Percentiles rank a stretch among this genome's conserved stretches.
These are phyloP conservation scores for Cymbopogon citratus DNA, from an alignment of 176 grass and related monocot species.

Conservation along the genomic window DNA sequence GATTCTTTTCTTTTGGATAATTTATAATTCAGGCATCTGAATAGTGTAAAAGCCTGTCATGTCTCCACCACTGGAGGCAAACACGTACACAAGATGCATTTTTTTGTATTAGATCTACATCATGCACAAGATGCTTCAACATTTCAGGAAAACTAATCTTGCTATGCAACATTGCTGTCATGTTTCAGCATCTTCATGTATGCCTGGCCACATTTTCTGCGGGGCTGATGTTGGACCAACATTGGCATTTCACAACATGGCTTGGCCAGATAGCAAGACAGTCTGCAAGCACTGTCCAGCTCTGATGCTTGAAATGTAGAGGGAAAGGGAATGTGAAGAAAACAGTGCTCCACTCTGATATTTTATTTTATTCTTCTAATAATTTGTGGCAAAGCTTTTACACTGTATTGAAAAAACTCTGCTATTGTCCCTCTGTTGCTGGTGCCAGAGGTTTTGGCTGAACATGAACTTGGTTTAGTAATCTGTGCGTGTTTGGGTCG, in stretches of 20 bases:
- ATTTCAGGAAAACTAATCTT: not conserved
- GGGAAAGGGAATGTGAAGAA: not conserved
- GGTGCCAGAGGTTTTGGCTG: no score
- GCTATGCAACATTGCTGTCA: not conserved
- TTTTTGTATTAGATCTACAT: not conserved
- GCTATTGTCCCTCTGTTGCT: not conserved
- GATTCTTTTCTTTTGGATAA: not conserved
- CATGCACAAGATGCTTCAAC: not conserved
- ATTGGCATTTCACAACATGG: not conserved
- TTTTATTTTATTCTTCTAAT: not conserved
- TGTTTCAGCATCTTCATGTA: not conserved
- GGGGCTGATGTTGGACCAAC: not conserved
- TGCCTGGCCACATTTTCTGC: not conserved
- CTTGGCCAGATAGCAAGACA: not conserved
- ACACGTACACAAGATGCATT: not conserved
- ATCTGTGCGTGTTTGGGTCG: no score
- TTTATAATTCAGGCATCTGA: no score
- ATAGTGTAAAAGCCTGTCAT: no score
- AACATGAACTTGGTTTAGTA: no score
- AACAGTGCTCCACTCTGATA: not conserved
- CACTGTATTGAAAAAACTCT: not conserved
- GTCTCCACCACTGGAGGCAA: conserved; percentile 10
- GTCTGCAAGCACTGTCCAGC: not conserved
- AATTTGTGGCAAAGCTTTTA: no score
- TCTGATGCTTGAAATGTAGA: not conserved